Conservation (phyloP, 2,329 filamentous ascomycete genomes). For the Colletotrichum camelliae region DNA sequence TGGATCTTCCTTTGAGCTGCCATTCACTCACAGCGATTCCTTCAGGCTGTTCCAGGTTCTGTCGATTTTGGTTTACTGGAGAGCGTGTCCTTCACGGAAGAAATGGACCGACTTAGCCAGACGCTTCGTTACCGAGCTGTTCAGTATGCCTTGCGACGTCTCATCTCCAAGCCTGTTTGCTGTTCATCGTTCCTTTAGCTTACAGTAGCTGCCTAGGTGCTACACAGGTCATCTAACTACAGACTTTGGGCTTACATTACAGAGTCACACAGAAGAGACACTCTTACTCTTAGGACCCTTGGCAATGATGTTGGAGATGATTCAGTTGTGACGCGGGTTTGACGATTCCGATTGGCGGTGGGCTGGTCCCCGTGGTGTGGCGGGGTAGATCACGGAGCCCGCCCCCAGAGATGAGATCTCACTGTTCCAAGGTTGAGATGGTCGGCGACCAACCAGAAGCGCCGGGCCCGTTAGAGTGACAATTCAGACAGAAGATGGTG, state of each 20-base stretch:
- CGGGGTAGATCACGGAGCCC: not conserved
- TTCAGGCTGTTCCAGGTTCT: not conserved
- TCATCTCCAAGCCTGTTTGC: not conserved
- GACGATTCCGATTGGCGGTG: not conserved
- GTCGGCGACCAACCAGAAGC: slow-evolving; percentile 8
- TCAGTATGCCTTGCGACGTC: not conserved
- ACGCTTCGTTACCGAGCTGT: not conserved
- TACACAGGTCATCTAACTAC: not conserved
- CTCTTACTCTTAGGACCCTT: not conserved
- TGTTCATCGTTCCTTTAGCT: not conserved
- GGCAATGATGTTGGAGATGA: not conserved
- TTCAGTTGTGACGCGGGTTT: not conserved
- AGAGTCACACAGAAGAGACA: not conserved
- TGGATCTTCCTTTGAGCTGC: not conserved
- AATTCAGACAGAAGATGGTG: not conserved
- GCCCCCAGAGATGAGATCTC: not conserved
- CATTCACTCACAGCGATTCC: not conserved
- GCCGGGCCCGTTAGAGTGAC: not conserved
- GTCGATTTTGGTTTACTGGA: not conserved
- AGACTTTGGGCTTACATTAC: not conserved
- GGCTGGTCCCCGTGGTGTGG: not conserved
- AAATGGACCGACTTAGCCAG: not conserved
- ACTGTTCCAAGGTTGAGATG: not conserved
- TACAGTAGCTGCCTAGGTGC: not conserved
- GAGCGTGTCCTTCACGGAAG: not conserved